Base-by-base conservation (phyloP, 805 yeast genomes). In the Wickerhamomyces tratensis region DNA sequence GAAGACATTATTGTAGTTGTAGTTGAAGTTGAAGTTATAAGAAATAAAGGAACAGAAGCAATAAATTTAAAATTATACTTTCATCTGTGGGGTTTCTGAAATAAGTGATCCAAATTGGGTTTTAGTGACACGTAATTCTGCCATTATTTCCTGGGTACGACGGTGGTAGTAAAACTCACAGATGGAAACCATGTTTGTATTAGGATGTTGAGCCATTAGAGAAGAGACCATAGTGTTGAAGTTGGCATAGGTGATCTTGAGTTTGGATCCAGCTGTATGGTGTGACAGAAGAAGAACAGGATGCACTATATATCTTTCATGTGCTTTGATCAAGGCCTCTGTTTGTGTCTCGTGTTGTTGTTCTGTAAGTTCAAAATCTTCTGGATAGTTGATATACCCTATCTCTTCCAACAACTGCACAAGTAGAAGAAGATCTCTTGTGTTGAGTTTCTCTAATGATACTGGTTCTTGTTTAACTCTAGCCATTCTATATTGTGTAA, bases 401-500 rank as follows among this genome's bases (percentile, higher is more conserved):
- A 47, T 41, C 42, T 51, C 53, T 25, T 54, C 59, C 4, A 50
- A 12, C 9, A 54, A 25, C 40, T 56, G 59, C 2, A 41, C 41
- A 4, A 56, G 43, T 1, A 56, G 48, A 12, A 56, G 41, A 3
- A 35, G n/a, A 31, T 52, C 58, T 6, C 59, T 45, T 5, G 53
- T 54, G 47, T 46, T 52, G 9, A 55, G 42, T 1, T 36, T 13
- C 8, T 46, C 47, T 5, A 49, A 29, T 15, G 49, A 12, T 6
- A 43, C 40, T 26, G 27, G 13, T 31, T 11, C 26, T 13, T 8
- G 36, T 7, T 11, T 9, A 8, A 8, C 25, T 35, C 12, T 15
- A 8, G 26, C 26, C 36, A 35, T 35, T 35, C 20, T 20, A 4
- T 20, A 20, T 20, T 20, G 20, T 20, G 20, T 13, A 14, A 8